phyloP scores from a whole-genome alignment of 805 yeast species.

The Yarrowia porcina region DNA sequence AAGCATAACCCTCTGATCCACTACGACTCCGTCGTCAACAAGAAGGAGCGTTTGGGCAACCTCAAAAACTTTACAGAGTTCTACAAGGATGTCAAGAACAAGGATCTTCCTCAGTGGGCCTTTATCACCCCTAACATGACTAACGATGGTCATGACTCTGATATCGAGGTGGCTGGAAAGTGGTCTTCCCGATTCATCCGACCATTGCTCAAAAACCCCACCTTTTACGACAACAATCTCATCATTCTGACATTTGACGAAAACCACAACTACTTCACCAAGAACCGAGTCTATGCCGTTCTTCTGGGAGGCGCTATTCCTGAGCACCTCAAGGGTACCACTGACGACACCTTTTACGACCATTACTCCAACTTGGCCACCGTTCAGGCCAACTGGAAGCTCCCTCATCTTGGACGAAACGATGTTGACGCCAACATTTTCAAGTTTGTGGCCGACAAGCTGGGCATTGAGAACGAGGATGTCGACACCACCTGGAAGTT shows the following conservation, averaged over 20 bases:
- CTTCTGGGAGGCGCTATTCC: constrained; percentile 50
- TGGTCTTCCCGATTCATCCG: constrained; percentile 48
- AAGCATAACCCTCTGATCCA: constrained; percentile 51
- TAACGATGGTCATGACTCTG: constrained; percentile 52
- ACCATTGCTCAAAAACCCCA: constrained; percentile 45
- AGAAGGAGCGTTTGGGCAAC: constrained; percentile 42
- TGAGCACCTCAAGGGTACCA: constrained; percentile 43
- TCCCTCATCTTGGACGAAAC: constrained; percentile 49
- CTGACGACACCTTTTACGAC: constrained; percentile 49
- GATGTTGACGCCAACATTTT: constrained; percentile 53
- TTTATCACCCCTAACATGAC: constrained; percentile 55
- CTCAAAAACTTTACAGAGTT: constrained; percentile 50
- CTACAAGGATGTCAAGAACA: constrained; percentile 42
- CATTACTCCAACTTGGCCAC: constrained; percentile 53
- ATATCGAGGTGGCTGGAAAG: constrained; percentile 45
- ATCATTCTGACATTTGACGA: constrained; percentile 52
- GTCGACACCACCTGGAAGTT: constrained; percentile 16
- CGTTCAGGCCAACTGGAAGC: constrained; percentile 50
- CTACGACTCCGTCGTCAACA: constrained; percentile 43
- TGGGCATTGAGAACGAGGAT: constrained; percentile 28
- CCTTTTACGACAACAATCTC: constrained; percentile 48
- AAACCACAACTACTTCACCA: constrained; percentile 44
- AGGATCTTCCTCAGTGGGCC: constrained; percentile 50
- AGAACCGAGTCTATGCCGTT: constrained; percentile 47
- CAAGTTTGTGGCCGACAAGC: constrained; percentile 42